Conservation (phyloP, 768 basidiomycete species). For the Phlebiopsis flavidoalba region DNA sequence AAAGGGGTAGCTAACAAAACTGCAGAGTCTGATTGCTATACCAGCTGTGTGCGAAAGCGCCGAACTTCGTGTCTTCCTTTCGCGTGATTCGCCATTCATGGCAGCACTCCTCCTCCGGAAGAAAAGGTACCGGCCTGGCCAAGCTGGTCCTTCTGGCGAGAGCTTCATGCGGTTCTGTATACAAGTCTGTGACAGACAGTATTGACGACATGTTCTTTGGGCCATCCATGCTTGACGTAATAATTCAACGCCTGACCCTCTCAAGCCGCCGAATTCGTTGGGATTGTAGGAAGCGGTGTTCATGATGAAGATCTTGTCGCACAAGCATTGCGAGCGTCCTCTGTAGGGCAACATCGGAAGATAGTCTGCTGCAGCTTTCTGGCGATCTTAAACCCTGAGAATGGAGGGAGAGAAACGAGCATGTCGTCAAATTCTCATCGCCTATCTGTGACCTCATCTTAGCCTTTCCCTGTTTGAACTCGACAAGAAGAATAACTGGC, state of each 20-base stretch:
- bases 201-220: constrained; percentile 98
- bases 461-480: constrained; percentile 93
- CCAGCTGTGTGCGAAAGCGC: constrained; percentile 76
- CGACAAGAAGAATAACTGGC: constrained; percentile 95
- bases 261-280: constrained; percentile 86
- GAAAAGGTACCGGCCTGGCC: neutral
- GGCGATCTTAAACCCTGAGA: constrained; percentile 73
- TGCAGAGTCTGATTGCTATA: constrained; percentile 66
- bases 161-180: constrained; percentile 83
- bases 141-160: constrained; percentile 30
- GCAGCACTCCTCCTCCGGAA: constrained; percentile 36
- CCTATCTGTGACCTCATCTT: constrained; percentile 93
- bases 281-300: constrained; percentile 71
- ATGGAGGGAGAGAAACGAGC: constrained; percentile 86
- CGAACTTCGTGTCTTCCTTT: constrained; percentile 81
- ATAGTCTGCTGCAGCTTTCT: constrained; percentile 65
- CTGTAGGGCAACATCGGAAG: constrained; percentile 60
- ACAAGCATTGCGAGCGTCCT: constrained; percentile 69
- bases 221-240: constrained; percentile 92
- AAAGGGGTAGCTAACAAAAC: neutral
- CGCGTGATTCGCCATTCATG: constrained; percentile 80
- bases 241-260: constrained; percentile 86
- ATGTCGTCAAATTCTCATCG: constrained; percentile 83
- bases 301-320: constrained; percentile 83
- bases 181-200: constrained; percentile 88